Evolutionary conservation across 306 rosid species (phyloP).

Genomic region (Coriaria nepalensis): DNA sequence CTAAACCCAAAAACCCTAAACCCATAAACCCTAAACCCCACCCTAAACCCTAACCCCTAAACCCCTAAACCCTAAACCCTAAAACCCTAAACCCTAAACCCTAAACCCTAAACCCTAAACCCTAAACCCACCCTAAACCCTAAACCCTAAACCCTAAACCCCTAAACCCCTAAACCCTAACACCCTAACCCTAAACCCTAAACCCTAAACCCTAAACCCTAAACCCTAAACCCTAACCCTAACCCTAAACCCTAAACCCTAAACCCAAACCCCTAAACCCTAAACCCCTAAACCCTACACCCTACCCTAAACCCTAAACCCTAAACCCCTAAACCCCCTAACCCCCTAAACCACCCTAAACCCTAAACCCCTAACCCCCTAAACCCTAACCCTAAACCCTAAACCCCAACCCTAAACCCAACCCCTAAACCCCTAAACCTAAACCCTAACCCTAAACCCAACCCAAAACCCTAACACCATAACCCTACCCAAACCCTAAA

Average conservation of each 20-base stretch:
- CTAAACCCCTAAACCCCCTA: conserved; percentile 3
- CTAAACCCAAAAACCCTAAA: background rate
- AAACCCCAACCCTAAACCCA: conserved; percentile 12
- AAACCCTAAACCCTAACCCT: conserved; percentile 11
- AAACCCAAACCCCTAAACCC: conserved; percentile 3
- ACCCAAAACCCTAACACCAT: conserved; percentile 11
- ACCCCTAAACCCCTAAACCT: conserved; percentile 9
- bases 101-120: conserved; percentile 12
- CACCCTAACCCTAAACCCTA: conserved; percentile 6
- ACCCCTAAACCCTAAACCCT: conserved; percentile 12
- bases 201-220: conserved; percentile 9
- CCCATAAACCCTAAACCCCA: conserved; percentile 6
- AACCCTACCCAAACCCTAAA: conserved; percentile 8
- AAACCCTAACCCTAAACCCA: conserved; percentile 15
- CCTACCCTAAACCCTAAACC: conserved; percentile 8
- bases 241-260: conserved; percentile 6
- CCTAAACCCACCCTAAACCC: conserved; percentile 15
- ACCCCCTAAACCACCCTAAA: conserved; percentile 3
- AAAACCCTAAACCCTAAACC: conserved; percentile 12
- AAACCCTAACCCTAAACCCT: conserved; percentile 8
- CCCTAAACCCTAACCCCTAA: conserved; percentile 15
- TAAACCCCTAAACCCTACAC: background rate
- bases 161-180: conserved; percentile 2
- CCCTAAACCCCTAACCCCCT: conserved; percentile 6
- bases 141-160: conserved; percentile 7